phyloP scores from a whole-genome alignment of 352 stramenopile genomes.

The Globisporangium emineosum region DNA sequence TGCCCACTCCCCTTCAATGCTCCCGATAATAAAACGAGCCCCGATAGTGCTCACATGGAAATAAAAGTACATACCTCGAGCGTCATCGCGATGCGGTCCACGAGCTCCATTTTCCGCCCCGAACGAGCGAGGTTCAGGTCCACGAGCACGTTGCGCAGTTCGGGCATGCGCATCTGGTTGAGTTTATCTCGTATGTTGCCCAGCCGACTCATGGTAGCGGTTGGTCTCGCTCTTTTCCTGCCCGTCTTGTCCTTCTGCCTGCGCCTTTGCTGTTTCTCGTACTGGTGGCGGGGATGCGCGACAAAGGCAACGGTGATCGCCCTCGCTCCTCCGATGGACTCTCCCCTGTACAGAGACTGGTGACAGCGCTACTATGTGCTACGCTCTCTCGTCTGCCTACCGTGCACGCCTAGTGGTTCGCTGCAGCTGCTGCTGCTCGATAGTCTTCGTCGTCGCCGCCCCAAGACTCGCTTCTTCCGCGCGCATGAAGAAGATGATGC shows the following conservation, averaged over 20 bases:
- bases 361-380: background rate
- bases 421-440: slow-evolving; percentile 6
- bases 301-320: background rate
- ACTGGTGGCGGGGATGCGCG: background rate
- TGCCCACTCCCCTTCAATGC: background rate
- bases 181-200: slow-evolving; percentile 47
- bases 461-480: slow-evolving; percentile 17
- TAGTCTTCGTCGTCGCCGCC: slow-evolving; percentile 6
- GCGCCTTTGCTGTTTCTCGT: slow-evolving; percentile 16
- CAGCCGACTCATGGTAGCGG: slow-evolving; percentile 26
- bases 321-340: background rate
- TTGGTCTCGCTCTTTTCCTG: background rate
- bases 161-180: slow-evolving; percentile 59
- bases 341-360: background rate
- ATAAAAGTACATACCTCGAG: slow-evolving; percentile 41
- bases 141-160: slow-evolving; percentile 71
- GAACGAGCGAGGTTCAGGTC: slow-evolving; percentile 67
- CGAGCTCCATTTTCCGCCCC: slow-evolving; percentile 74
- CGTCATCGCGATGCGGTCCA: slow-evolving; percentile 64
- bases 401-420: background rate
- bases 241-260: background rate
- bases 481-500: slow-evolving; percentile 17
- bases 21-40: background rate
- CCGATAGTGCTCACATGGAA: background rate
- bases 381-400: background rate